Evolutionary conservation across 768 basidiomycete genomes (phyloP).

Genomic region (Antrodiella citrinella): DNA sequence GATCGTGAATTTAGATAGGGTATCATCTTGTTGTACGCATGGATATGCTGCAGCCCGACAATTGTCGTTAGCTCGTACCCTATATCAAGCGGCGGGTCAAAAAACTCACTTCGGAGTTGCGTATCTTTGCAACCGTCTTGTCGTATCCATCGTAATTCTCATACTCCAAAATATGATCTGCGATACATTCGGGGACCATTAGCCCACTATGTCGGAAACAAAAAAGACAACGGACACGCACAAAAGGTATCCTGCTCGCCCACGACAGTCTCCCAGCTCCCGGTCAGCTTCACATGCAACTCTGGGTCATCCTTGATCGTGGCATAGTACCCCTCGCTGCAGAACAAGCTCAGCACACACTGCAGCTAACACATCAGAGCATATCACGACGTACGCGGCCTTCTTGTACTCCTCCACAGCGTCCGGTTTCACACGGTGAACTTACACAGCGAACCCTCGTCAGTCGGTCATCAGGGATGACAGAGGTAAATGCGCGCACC

Average conservation of each 20-base stretch:
- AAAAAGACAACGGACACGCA: conserved; percentile 25
- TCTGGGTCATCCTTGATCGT: conserved; percentile 67
- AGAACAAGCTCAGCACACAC: conserved; percentile 8
- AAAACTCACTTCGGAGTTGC: conserved; percentile 51
- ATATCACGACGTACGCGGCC: conserved; percentile 58
- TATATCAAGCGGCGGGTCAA: background rate
- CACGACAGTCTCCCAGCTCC: conserved; percentile 87
- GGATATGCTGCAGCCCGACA: conserved; percentile 41
- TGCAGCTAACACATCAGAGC: conserved; percentile 1
- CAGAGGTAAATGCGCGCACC: no score
- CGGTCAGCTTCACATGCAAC: conserved; percentile 80
- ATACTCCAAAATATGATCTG: conserved; percentile 80
- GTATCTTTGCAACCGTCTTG: conserved; percentile 57
- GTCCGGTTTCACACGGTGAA: conserved; percentile 81
- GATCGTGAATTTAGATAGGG: conserved; percentile 69
- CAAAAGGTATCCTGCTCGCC: conserved; percentile 87
- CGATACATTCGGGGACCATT: background rate
- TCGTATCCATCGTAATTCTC: conserved; percentile 91
- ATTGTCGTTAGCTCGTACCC: conserved; percentile 2
- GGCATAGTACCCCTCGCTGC: conserved; percentile 77
- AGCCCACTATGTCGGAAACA: no score
- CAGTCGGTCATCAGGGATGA: no score
- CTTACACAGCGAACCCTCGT: no score
- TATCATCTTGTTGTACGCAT: conserved; percentile 65
- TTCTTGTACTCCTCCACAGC: conserved; percentile 77